A percentile compares a stretch with the other conserved stretches of the same genome.
These are phyloP conservation scores for Amyloporia xantha DNA, from an alignment of 768 basidiomycete genomes.

Conservation along the genomic window DNA sequence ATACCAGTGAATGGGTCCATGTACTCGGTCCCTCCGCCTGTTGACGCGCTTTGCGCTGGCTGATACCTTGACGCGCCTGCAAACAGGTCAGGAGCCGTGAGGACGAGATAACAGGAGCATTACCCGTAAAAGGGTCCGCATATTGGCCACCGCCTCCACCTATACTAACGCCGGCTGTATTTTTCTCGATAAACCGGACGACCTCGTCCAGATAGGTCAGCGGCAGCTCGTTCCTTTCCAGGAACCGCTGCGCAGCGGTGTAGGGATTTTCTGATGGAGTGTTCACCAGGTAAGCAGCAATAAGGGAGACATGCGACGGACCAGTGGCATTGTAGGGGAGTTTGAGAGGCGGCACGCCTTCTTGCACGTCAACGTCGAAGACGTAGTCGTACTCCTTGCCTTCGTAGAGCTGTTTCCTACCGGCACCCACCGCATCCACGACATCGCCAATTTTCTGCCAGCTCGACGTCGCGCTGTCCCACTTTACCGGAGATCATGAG, in stretches of 20 bases:
- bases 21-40: conserved; percentile 13
- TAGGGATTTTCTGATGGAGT: conserved; percentile 75
- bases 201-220: conserved; percentile 82
- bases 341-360: conserved; percentile 88
- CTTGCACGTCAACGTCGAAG: conserved; percentile 96
- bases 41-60: conserved; percentile 13
- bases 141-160: conserved; percentile 52
- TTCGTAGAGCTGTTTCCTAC: conserved; percentile 85
- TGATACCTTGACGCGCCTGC: conserved; percentile 30
- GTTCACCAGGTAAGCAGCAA: background rate
- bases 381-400: conserved; percentile 98
- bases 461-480: conserved; percentile 58
- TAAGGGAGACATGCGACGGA: conserved; percentile 20
- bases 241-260: conserved; percentile 81
- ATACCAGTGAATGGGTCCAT: conserved; percentile 26
- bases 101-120: background rate
- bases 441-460: conserved; percentile 98
- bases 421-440: conserved; percentile 87
- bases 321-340: conserved; percentile 89
- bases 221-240: conserved; percentile 79
- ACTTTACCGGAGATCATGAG: conserved; percentile 42
- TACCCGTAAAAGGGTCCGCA: conserved; percentile 89
- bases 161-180: conserved; percentile 71
- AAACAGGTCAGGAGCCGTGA: background rate
- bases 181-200: conserved; percentile 89